Percentiles rank a stretch among this genome's conserved stretches.
Conservation (phyloP, 495 filamentous ascomycete genomes). For the Penicillium egyptiacum region DNA sequence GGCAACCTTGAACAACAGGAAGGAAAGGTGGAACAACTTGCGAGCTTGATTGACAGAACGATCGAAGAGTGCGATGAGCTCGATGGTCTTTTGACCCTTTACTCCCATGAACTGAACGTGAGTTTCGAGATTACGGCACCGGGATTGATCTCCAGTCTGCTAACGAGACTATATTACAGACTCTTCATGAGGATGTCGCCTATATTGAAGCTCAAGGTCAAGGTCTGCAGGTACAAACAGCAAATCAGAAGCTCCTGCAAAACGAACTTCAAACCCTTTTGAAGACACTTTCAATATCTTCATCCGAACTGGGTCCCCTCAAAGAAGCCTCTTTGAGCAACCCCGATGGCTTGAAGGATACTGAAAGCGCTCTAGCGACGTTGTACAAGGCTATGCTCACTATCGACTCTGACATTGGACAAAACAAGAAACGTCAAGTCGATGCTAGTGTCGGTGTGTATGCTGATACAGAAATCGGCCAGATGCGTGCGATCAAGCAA, state of each 20-base stretch:
- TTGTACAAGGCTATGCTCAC: constrained; percentile 93
- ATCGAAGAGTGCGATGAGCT: constrained; percentile 94
- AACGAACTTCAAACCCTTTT: constrained; percentile 80
- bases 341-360: constrained; percentile 65
- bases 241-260: constrained; percentile 93
- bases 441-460: constrained; percentile 60
- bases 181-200: constrained; percentile 88
- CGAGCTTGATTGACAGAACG: constrained; percentile 78
- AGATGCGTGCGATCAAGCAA: constrained; percentile 90
- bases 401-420: constrained; percentile 77
- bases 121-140: constrained; percentile 34
- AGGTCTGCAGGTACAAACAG: constrained; percentile 92
- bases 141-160: neutral
- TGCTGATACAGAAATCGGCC: constrained; percentile 76
- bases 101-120: constrained; percentile 90
- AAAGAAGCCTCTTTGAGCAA: constrained; percentile 72
- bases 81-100: constrained; percentile 87
- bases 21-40: constrained; percentile 79
- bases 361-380: constrained; percentile 73
- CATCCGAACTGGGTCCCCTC: constrained; percentile 68
- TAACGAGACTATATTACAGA: constrained; percentile 49
- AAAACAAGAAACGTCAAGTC: constrained; percentile 46
- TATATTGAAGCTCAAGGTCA: constrained; percentile 97
- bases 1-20: constrained; percentile 86
- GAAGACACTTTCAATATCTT: constrained; percentile 82